A percentile compares a stretch with the other conserved stretches of the same genome.
phyloP scores from a whole-genome alignment of 805 yeast species.

The Wickerhamomyces strasburgensis region DNA sequence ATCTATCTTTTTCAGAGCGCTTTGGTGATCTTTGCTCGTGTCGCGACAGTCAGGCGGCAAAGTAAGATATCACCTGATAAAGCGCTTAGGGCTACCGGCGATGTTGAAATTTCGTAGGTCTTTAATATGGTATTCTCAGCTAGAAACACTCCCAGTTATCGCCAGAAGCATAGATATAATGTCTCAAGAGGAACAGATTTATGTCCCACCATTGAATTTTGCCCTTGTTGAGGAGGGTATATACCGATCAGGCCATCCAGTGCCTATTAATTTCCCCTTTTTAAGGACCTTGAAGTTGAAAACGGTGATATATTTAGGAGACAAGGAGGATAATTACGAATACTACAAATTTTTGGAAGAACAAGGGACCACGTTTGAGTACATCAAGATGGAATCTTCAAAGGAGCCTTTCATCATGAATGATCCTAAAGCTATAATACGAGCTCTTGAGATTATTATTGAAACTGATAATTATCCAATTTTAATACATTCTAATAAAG shows the following conservation, averaged over 20 bases:
- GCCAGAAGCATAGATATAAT: background rate
- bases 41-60: too few relatives aligned
- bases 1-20: too few relatives aligned
- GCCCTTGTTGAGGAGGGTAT: slow-evolving; percentile 83
- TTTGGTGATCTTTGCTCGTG: too few relatives aligned
- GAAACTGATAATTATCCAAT: slow-evolving; percentile 78
- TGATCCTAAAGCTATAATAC: slow-evolving; percentile 51
- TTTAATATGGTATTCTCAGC: too few relatives aligned
- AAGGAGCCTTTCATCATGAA: slow-evolving; percentile 66
- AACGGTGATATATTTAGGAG: slow-evolving; percentile 82
- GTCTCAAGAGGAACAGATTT: slow-evolving; percentile 18
- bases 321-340: slow-evolving; percentile 59
- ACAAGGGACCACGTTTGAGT: slow-evolving; percentile 49
- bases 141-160: too few relatives aligned
- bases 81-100: too few relatives aligned
- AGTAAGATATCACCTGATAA: too few relatives aligned
- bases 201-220: slow-evolving; percentile 90
- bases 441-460: slow-evolving; percentile 51
- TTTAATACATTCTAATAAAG: slow-evolving; percentile 88
- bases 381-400: slow-evolving; percentile 64
- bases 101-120: too few relatives aligned
- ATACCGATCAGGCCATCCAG: slow-evolving; percentile 92
- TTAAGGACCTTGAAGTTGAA: slow-evolving; percentile 61
- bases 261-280: slow-evolving; percentile 79
- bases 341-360: slow-evolving; percentile 65